phyloP scores from a whole-genome alignment of 257 asterid species.

The Solanum boliviense region DNA sequence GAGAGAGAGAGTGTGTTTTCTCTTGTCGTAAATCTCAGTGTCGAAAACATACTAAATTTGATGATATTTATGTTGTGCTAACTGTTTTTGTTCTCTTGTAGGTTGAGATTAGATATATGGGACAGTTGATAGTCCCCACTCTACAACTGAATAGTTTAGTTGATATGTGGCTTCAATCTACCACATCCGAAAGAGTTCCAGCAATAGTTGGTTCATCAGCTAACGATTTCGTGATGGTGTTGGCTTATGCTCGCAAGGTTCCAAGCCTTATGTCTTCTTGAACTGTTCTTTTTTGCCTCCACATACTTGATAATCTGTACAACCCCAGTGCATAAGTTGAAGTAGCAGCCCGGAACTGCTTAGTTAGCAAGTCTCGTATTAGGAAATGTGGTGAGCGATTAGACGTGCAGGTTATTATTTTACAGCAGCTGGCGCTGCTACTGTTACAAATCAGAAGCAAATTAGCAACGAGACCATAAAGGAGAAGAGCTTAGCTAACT shows the following conservation, averaged over 20 bases:
- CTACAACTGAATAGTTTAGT: constrained; percentile 50
- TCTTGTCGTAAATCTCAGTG: not conserved
- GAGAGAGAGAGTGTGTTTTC: not conserved
- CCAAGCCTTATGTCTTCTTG: constrained; percentile 16
- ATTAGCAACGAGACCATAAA: not conserved
- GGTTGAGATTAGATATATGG: constrained; percentile 90
- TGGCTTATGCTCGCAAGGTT: constrained; percentile 57
- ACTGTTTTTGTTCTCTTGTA: constrained; percentile 13
- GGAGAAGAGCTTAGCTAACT: not conserved
- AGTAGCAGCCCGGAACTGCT: not conserved
- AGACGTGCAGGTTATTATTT: not conserved
- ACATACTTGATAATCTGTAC: not conserved
- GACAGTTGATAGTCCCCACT: constrained; percentile 58
- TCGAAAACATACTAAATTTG: not conserved
- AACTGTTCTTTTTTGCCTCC: not conserved
- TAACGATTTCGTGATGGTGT: constrained; percentile 77
- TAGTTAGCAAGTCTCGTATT: not conserved
- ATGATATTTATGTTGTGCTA: not conserved
- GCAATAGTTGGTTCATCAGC: constrained; percentile 77
- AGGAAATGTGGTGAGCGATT: not conserved
- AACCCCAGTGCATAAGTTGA: not conserved
- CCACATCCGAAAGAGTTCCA: constrained; percentile 32
- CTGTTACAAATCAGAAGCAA: not conserved
- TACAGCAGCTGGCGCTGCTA: not conserved
- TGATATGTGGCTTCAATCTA: constrained; percentile 69